These are phyloP conservation scores for Zygoascus flipseniorum DNA, from an alignment of 805 yeast genomes.

Conservation along the genomic window DNA sequence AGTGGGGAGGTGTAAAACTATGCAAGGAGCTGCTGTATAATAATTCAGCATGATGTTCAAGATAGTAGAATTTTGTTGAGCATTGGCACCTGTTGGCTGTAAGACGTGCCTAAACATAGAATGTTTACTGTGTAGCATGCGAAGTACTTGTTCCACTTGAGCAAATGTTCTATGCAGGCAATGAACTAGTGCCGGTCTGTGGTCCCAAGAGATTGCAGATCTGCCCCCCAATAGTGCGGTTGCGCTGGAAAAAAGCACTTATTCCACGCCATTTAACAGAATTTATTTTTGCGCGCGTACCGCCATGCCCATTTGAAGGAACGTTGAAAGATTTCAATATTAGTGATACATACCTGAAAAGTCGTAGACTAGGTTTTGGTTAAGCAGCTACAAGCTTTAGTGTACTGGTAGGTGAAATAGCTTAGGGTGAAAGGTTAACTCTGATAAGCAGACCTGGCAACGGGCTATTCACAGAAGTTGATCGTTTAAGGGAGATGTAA, in stretches of 20 bases:
- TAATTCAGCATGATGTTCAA: too few species aligned
- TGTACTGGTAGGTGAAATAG: background rate
- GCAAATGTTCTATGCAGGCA: background rate
- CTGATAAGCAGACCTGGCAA: background rate
- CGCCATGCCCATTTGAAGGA: background rate
- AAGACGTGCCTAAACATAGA: too few species aligned
- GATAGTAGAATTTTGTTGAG: too few species aligned
- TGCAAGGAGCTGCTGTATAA: too few species aligned
- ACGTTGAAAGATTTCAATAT: background rate
- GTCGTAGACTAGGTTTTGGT: background rate
- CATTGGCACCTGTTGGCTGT: too few species aligned
- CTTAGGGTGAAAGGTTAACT: background rate
- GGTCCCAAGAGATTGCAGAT: background rate
- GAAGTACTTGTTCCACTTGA: background rate
- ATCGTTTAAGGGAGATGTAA: too few species aligned
- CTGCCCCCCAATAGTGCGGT: background rate
- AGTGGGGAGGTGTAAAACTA: too few species aligned
- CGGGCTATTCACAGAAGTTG: too few species aligned
- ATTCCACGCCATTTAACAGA: background rate
- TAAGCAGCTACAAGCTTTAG: background rate
- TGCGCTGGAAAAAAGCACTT: background rate
- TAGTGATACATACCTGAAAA: background rate
- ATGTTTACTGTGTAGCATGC: too few species aligned
- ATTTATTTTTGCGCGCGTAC: background rate
- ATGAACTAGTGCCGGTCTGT: background rate